Conservation (phyloP, 441 rosid genomes). For the Corymbia calophylla region DNA sequence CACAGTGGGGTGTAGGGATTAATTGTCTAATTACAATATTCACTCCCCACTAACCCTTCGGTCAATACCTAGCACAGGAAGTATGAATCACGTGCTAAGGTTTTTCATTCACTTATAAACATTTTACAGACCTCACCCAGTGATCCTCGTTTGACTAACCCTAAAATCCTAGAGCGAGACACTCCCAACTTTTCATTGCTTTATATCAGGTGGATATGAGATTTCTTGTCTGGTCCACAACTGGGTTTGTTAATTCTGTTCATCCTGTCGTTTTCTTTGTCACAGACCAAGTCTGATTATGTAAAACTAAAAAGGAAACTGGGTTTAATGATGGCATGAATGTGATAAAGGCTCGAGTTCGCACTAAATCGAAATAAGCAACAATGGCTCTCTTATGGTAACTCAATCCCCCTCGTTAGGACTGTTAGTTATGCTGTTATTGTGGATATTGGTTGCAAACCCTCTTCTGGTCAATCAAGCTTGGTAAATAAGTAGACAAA, state of each 20-base stretch:
- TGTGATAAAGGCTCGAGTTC: accelerated
- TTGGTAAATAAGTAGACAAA: not conserved
- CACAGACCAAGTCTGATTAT: not conserved
- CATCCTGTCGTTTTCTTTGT: not conserved
- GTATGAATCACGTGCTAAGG: not conserved
- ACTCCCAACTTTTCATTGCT: not conserved
- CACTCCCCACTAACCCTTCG: not conserved
- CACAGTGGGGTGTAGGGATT: not conserved
- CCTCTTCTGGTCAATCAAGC: not conserved
- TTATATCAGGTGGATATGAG: not conserved
- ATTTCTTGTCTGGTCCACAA: not conserved
- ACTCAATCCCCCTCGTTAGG: not conserved
- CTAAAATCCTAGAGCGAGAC: not conserved
- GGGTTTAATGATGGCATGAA: not conserved
- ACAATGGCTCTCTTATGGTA: not conserved
- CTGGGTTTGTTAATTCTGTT: not conserved
- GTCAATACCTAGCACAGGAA: not conserved
- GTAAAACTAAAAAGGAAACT: not conserved
- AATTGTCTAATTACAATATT: too few species aligned
- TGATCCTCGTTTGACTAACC: not conserved
- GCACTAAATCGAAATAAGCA: not conserved
- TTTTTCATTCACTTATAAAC: not conserved
- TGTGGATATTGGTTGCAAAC: not conserved
- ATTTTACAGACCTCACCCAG: not conserved
- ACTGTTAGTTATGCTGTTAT: not conserved